Evolutionary conservation across 441 rosid species (phyloP), one percentile per base, ranked within the genome.

Genomic region (Caryocar brasiliense): DNA sequence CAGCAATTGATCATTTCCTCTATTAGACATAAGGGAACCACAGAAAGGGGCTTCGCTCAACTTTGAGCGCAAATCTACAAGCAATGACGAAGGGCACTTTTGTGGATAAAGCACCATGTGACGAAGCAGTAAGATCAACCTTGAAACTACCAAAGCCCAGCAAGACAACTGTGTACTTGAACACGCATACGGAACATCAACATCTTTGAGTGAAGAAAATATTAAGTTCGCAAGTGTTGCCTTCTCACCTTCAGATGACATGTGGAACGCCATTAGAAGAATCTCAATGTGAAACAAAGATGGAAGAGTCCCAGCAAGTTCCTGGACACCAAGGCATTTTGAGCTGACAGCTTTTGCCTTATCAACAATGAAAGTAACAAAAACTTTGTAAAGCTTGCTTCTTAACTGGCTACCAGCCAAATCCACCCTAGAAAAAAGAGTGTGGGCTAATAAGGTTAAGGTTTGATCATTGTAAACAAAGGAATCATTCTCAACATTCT

Each of bases 261-360:
- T 72, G 73, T 95, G 97, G 74, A 91, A 95, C 45, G 96, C 90
- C 85, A 86, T 75, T 26, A 91, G 76, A 64, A 95, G 95, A 75
- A 95, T 82, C 84, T 95, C 95, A 65, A 91, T 62, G 70, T 95
- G 96, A 69, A 84, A 86, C 39, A 74, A 72, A 30, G 98, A 84
- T 38, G 99, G 99, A 62, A 91, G 98, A 56, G 73, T 70, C 38
- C 54, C 75, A 68, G 81, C 65, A 65, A 91, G 61, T 50, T 84
- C 96, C 76, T 73, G 77, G 59, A 79, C 65, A 57, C 66, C 63
- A 64, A 74, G 78, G 60, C 77, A 77, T 51, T 68, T 74, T 30
- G 73, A 72, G 61, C 67, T 65, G 59, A 87, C 64, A 59, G 51
- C 49, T 49, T 74, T 67, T 36, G 65, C 82, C 78, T 74, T 91